These are phyloP conservation scores for Daucus carota DNA, from an alignment of 129 eudicot species.

Conservation along the genomic window DH1_v3.0 NC_030386.2:29410001-29410500, in stretches of 20 bases:
- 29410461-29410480: conserved; percentile 50
- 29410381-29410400: conserved; percentile 34
- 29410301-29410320: background rate
- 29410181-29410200: conserved; percentile 22
- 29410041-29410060: conserved; percentile 41
- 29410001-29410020: conserved; percentile 35
- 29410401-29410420: conserved; percentile 35
- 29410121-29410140: conserved; percentile 32
- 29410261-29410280: background rate
- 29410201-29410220: conserved; percentile 34
- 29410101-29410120: conserved; percentile 58
- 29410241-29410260: background rate
- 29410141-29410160: conserved; percentile 44
- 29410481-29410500: conserved; percentile 63
- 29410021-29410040: conserved; percentile 47
- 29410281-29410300: background rate
- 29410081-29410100: conserved; percentile 34
- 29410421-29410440: conserved; percentile 25
- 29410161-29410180: conserved; percentile 16
- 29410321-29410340: background rate
- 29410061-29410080: conserved; percentile 31
- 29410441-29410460: conserved; percentile 23
- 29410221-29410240: conserved; percentile 23
- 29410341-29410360: background rate
- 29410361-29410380: conserved; percentile 20